phyloP scores from a whole-genome alignment of 495 filamentous ascomycete species.

The Trichoderma orchidacearum region DNA sequence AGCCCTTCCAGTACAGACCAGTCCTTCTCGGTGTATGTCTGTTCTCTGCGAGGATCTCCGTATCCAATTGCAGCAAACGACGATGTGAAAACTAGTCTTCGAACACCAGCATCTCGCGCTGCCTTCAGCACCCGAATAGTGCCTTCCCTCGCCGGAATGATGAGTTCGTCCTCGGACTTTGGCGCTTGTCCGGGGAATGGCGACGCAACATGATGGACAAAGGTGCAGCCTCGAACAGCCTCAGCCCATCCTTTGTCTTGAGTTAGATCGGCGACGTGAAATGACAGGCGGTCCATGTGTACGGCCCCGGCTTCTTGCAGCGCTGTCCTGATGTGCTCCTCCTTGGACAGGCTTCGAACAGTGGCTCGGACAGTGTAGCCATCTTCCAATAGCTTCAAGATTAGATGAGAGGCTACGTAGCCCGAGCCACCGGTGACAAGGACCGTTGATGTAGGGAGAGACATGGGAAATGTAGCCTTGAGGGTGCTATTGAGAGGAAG shows the following conservation, averaged over 20 bases:
- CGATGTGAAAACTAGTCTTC: background rate
- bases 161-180: background rate
- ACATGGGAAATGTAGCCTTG: background rate
- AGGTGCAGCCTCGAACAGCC: background rate
- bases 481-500: too few species aligned
- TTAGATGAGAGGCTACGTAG: background rate
- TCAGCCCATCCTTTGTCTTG: background rate
- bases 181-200: background rate
- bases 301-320: background rate
- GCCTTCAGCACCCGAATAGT: background rate
- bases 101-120: background rate
- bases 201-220: background rate
- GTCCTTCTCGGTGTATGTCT: background rate
- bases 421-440: background rate
- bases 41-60: background rate
- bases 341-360: background rate
- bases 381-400: background rate
- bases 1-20: background rate
- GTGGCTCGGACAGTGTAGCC: background rate
- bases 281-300: background rate
- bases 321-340: background rate
- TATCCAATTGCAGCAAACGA: background rate
- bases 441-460: background rate
- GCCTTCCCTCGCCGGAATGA: background rate
- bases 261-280: background rate